Evolutionary conservation across 140 eudicot genomes (phyloP).

Genomic region (Bidens hawaiensis): DNA sequence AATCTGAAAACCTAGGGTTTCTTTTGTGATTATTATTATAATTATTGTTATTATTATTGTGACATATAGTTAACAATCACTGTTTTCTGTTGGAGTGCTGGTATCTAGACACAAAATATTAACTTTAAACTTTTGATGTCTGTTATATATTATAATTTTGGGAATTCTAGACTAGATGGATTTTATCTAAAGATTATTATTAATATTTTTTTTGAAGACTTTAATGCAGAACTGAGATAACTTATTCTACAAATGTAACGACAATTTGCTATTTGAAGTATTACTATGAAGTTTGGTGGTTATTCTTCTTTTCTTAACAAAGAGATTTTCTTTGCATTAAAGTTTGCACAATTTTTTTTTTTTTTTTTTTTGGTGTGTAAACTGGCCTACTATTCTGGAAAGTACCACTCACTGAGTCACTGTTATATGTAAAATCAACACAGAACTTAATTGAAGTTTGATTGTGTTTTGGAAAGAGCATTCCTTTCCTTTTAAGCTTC

Average conservation of each 20-base stretch:
- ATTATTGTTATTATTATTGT: too few relatives aligned
- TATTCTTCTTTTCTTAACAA: too few relatives aligned
- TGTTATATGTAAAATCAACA: background rate
- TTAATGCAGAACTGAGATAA: background rate
- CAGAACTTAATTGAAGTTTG: background rate
- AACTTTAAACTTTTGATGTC: background rate
- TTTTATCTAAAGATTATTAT: background rate
- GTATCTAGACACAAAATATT: too few relatives aligned
- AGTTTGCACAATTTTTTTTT: background rate
- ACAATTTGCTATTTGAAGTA: background rate
- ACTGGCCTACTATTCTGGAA: background rate
- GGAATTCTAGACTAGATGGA: background rate
- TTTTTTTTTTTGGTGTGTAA: background rate
- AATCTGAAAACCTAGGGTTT: background rate
- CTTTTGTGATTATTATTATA: too few relatives aligned
- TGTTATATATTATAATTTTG: background rate
- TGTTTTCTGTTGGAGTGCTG: too few relatives aligned
- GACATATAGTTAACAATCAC: too few relatives aligned
- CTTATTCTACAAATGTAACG: background rate
- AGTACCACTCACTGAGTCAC: background rate
- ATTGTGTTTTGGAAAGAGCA: slow-evolving; percentile 1
- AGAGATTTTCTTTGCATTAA: background rate
- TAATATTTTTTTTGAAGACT: background rate
- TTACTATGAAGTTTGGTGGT: background rate
- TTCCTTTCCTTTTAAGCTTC: background rate